These are phyloP conservation scores for Xylaria bambusicola DNA, from an alignment of 495 filamentous ascomycete species.

Conservation along the genomic window DNA sequence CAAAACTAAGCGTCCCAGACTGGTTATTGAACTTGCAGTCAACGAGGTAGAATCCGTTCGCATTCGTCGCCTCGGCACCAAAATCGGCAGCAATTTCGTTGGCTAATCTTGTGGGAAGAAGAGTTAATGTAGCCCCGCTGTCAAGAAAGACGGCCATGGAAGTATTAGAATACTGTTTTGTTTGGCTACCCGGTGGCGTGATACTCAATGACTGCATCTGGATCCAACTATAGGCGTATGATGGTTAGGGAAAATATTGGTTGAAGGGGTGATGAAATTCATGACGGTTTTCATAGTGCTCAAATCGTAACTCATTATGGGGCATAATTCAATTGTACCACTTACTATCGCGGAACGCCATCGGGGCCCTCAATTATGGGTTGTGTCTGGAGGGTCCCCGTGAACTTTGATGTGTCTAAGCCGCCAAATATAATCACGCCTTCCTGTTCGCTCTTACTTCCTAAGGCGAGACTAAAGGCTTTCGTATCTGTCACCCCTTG, in stretches of 20 bases:
- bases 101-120: constrained; percentile 71
- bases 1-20: constrained; percentile 70
- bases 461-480: constrained; percentile 50
- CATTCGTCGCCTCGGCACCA: constrained; percentile 53
- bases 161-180: constrained; percentile 48
- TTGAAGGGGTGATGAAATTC: neutral
- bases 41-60: constrained; percentile 63
- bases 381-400: constrained; percentile 65
- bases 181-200: constrained; percentile 47
- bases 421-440: constrained; percentile 94
- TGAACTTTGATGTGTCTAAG: constrained; percentile 82
- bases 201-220: constrained; percentile 61
- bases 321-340: neutral
- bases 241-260: neutral
- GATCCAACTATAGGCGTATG: constrained; percentile 44
- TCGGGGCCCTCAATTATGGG: constrained; percentile 63
- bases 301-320: neutral
- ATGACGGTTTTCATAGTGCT: neutral
- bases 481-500: constrained; percentile 48
- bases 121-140: constrained; percentile 85
- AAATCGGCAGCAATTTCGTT: constrained; percentile 64
- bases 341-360: constrained; percentile 42
- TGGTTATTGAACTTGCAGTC: constrained; percentile 68
- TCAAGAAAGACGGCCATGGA: constrained; percentile 75
- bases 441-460: constrained; percentile 47